These are phyloP conservation scores for Closterium sp. DNA, from an alignment of 139 green algal genomes.

Conservation along the genomic window DNA sequence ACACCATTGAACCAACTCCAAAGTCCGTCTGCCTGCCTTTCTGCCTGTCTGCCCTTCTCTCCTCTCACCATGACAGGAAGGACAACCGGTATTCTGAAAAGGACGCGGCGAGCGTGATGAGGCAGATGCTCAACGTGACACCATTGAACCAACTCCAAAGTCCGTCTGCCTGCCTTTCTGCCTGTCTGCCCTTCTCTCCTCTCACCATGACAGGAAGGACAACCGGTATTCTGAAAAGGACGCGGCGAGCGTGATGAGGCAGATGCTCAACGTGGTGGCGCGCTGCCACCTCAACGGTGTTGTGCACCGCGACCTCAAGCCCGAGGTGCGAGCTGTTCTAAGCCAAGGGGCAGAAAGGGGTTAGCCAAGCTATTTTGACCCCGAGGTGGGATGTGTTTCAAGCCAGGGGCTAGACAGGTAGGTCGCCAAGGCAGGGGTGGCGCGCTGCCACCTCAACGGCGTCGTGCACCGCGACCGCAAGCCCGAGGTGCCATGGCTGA, in stretches of 20 bases:
- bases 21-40: too few species aligned
- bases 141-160: too few species aligned
- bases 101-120: constrained; percentile 36
- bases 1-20: too few species aligned
- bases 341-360: too few species aligned
- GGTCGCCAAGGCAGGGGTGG: too few species aligned
- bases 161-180: neutral
- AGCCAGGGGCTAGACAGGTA: too few species aligned
- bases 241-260: constrained; percentile 25
- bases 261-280: constrained; percentile 50
- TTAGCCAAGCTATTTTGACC: too few species aligned
- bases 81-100: constrained; percentile 40
- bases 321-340: too few species aligned
- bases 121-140: constrained; percentile 52
- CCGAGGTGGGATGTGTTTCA: too few species aligned
- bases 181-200: neutral
- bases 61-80: constrained; percentile 11
- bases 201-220: constrained; percentile 38
- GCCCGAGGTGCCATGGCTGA: constrained; percentile 18
- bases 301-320: constrained; percentile 69
- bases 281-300: constrained; percentile 82
- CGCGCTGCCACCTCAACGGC: too few species aligned
- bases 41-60: neutral
- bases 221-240: constrained; percentile 39
- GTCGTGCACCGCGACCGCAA: neutral